Base-by-base conservation (phyloP, 2,329 filamentous ascomycete species). In the Colletotrichum aenigma region DNA sequence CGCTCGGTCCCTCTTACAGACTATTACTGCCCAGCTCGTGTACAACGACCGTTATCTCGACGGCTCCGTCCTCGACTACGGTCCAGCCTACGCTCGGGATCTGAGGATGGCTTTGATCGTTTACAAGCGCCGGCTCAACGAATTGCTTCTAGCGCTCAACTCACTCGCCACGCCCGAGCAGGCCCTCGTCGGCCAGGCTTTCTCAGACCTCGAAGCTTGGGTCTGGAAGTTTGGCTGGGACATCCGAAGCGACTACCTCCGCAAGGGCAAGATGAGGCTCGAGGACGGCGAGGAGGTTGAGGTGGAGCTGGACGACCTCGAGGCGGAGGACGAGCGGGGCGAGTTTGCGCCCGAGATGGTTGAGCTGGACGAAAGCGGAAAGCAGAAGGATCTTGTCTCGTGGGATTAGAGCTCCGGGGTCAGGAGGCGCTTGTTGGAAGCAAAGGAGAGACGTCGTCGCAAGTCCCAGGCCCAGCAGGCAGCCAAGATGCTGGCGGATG, bases 341-440 rank as follows among this genome's bases (percentile, higher is more conserved):
- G 89, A 91, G 75, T 90, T 88, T 78, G 87, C 87, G 16, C 89
- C 90, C 1, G 86, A 89, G 21, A 82, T 91, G 43, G 89, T 92
- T 7, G 85, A 90, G 72, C 76, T 91, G 43, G 89, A 91, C 71
- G 88, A 88, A 64, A 76, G 87, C 60, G 89, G 90, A n/a, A 84
- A 86, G 26, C 87, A 90, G 80, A 83, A 86, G 7, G 90, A 87
- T 43, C 80, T 91, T 69, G 83, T 92, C 16, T 90, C 88, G 8
- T 91, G 88, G 87, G 66, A 76, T 71, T 76, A 76, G 74, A 58
- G 71, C 61, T 76, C 74, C 74, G 74, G 74, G 70, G 74, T 76
- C 74, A 76, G 34, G 32, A 62, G 32, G 43, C 36, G 65, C 74
- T 76, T 70, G 74, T 76, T 76, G 58, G 65, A 76, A 76, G 74